phyloP scores from a whole-genome alignment of 129 eudicot species.

The Pulicaria dysenterica region DNA sequence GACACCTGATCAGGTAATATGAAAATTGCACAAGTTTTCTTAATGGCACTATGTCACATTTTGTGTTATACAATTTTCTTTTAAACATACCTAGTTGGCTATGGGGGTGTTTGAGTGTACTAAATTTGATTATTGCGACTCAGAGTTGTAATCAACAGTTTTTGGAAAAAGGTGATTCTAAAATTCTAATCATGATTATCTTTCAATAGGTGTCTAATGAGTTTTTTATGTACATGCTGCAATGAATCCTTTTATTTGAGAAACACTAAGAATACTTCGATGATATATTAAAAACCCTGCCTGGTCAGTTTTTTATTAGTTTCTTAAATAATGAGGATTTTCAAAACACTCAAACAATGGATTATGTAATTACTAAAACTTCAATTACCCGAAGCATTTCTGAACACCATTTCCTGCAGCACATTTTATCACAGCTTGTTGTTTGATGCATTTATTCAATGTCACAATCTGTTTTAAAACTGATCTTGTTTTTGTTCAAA shows the following conservation, averaged over 20 bases:
- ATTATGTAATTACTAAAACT: too few species aligned
- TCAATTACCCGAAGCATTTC: background rate
- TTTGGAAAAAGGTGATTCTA: background rate
- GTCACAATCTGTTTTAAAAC: background rate
- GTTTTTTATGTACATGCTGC: background rate
- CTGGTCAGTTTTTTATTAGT: too few species aligned
- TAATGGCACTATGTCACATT: background rate
- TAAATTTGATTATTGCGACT: background rate
- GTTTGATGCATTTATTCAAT: background rate
- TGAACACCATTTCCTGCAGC: background rate
- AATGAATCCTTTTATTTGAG: background rate
- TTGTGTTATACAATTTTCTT: background rate
- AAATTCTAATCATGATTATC: background rate
- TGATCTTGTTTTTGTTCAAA: background rate
- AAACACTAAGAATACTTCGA: background rate
- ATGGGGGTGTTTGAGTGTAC: background rate
- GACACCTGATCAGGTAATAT: slow-evolving; percentile 51
- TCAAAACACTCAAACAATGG: too few species aligned
- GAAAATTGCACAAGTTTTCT: background rate
- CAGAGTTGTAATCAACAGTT: background rate
- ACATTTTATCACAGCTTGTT: background rate
- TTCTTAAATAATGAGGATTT: too few species aligned
- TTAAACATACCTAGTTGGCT: background rate
- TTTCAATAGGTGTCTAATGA: background rate
- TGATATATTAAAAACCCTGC: too few species aligned